Evolutionary conservation across 1,284 basidiomycete genomes (phyloP), one percentile per base, ranked within the genome.

Genomic region (Leucoagaricus sp.): DNA sequence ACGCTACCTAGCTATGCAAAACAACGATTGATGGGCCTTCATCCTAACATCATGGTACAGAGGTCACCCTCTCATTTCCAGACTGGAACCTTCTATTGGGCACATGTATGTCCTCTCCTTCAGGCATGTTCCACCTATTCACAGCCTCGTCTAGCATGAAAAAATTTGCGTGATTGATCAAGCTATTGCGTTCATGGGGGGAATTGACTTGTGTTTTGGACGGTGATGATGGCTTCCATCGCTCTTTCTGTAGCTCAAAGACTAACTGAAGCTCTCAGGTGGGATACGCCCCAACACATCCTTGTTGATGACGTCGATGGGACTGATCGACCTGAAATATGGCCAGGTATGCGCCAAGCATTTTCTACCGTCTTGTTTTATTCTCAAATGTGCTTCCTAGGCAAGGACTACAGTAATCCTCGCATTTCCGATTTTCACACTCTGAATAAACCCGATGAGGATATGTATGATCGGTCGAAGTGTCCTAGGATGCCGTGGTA

Each of bases 81-180:
- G 67, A 98, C 95, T 0, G 96, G 96, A 3, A 98, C 96, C 0
- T 94, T 98, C 70, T 97, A 97, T 69, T 99, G 96, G 96, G 94
- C 94, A 29, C 95, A 97, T 74, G 93, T 94, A 34, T 33, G 42
- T 40, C 15, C 54, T 57, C 44, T 60, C 61, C 26, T 55, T 31
- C 5, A 42, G 52, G 10, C 12, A 49, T 23, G 34, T 3, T 10
- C 15, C 34, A 23, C 31, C 49, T 36, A 42, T 25, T 38, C 44
- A 53, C 19, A 28, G 52, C 8, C 25, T 53, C 56, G 49, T 28
- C 23, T 69, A 96, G 88, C 97, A 99, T 73, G 97, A 99, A 77
- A 99, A 99, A 72, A 72, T 99, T 58, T 98, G 96, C 69, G 94
- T 98, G 13, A 93, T 99, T 60, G 97, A 99, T 70, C 93, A 98